Percentiles rank a stretch among this genome's conserved stretches.
These are phyloP conservation scores for Hirschioporus abietinus DNA, from an alignment of 768 basidiomycete species.

Conservation along the genomic window DNA sequence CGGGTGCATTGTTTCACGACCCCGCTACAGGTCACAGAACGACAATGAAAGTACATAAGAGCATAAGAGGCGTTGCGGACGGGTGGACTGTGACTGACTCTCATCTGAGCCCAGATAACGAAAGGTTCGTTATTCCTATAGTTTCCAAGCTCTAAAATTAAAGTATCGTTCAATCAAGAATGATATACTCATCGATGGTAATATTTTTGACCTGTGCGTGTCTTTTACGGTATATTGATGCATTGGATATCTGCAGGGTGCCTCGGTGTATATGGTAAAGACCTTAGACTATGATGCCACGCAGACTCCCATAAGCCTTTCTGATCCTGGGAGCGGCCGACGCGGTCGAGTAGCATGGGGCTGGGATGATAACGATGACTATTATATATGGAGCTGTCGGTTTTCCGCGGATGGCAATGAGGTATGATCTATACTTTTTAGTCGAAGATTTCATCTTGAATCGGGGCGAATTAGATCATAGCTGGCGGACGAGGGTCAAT, in stretches of 20 bases:
- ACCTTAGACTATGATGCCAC: constrained; percentile 55
- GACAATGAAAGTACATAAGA: constrained; percentile 48
- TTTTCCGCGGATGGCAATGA: constrained; percentile 97
- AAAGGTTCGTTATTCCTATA: constrained; percentile 45
- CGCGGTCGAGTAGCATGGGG: constrained; percentile 26
- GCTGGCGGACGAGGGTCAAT: constrained; percentile 2
- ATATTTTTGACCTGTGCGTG: constrained; percentile 8
- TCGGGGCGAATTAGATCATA: neutral
- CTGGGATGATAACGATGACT: constrained; percentile 37
- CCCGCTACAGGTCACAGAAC: constrained; percentile 37
- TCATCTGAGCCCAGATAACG: constrained; percentile 83
- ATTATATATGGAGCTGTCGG: constrained; percentile 88
- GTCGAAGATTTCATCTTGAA: neutral
- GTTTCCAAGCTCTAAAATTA: constrained; percentile 4
- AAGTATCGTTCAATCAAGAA: constrained; percentile 35
- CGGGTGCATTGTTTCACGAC: constrained; percentile 6
- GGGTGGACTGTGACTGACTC: constrained; percentile 96
- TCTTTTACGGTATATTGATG: constrained; percentile 2
- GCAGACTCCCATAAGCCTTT: constrained; percentile 56
- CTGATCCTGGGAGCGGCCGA: constrained; percentile 21
- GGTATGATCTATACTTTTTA: constrained; percentile 30
- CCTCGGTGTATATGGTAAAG: constrained; percentile 70
- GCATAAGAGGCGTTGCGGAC: constrained; percentile 69
- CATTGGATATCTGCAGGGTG: constrained; percentile 40
- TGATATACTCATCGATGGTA: constrained; percentile 92